Evolutionary conservation across 2,329 filamentous ascomycete species (phyloP).

Genomic region (Chaetothyriales sp.): DNA sequence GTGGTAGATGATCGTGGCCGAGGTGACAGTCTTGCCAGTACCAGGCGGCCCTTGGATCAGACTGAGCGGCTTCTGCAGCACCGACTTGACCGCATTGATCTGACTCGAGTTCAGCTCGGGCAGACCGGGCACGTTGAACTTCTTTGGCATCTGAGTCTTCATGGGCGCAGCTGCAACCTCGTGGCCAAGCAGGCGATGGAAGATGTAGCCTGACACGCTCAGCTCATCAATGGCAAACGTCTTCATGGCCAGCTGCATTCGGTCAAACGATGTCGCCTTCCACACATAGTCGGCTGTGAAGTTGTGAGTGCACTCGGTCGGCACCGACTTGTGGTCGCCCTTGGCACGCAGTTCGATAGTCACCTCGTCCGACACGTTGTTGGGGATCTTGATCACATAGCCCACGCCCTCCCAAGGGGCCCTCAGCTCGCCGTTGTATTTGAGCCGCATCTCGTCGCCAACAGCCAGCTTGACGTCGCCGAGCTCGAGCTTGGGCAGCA

Average conservation of each 20-base stretch:
- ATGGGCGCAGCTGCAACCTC: constrained; percentile 88
- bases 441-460: constrained; percentile 93
- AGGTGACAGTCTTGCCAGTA: constrained; percentile 96
- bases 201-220: constrained; percentile 97
- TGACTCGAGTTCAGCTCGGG: constrained; percentile 93
- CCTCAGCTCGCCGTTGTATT: constrained; percentile 87
- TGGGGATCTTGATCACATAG: constrained; percentile 98
- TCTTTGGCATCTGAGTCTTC: constrained; percentile 90
- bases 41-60: constrained; percentile 93
- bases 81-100: constrained; percentile 89
- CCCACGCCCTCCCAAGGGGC: constrained; percentile 93
- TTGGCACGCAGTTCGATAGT: constrained; percentile 87
- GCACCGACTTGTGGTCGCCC: constrained; percentile 88
- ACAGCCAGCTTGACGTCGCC: constrained; percentile 96
- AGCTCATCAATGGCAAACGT: constrained; percentile 95
- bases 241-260: constrained; percentile 99
- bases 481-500: constrained; percentile 89
- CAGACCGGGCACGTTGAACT: constrained; percentile 86
- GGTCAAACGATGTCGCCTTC: constrained; percentile 98
- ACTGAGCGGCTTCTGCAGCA: constrained; percentile 82
- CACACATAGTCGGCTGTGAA: constrained; percentile 98
- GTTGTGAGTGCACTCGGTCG: constrained; percentile 90
- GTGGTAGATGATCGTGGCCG: constrained; percentile 96
- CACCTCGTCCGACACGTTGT: constrained; percentile 97
- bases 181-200: constrained; percentile 88